Conservation (phyloP, 106 monocot species). For the Gastrodia elata region DNA sequence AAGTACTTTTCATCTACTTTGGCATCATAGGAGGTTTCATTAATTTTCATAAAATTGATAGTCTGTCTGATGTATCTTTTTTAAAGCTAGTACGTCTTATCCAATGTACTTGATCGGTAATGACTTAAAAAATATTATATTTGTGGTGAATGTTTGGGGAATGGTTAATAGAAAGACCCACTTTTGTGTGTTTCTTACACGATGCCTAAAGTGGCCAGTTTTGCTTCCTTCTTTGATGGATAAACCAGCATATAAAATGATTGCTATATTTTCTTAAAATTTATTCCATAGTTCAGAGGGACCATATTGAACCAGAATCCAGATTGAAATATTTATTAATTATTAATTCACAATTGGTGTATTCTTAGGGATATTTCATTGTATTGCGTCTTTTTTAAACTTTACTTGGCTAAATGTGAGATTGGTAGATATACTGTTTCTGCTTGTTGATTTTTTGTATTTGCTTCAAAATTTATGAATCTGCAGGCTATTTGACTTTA, state of each 20-base stretch:
- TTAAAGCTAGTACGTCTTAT: background rate
- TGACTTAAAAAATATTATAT: no score
- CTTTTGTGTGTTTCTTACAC: background rate
- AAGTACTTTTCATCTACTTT: conserved; percentile 45
- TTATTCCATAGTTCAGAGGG: background rate
- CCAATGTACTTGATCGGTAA: no score
- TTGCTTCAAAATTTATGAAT: background rate
- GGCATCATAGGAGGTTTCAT: background rate
- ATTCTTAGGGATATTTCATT: background rate
- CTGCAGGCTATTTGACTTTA: conserved; percentile 81
- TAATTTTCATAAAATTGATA: background rate
- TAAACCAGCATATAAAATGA: background rate
- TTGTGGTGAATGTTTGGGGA: no score
- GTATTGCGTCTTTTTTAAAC: background rate
- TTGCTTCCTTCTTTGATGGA: background rate
- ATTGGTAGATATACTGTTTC: background rate
- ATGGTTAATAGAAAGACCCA: background rate
- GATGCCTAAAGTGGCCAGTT: background rate
- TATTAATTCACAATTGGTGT: background rate
- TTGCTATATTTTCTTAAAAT: background rate
- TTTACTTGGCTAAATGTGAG: background rate
- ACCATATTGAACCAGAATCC: background rate
- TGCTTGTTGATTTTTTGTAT: background rate
- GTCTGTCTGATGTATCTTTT: background rate
- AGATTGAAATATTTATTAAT: background rate